Evolutionary conservation across 83 land plant species (phyloP).

Genomic region (Thuja plicata): DNA sequence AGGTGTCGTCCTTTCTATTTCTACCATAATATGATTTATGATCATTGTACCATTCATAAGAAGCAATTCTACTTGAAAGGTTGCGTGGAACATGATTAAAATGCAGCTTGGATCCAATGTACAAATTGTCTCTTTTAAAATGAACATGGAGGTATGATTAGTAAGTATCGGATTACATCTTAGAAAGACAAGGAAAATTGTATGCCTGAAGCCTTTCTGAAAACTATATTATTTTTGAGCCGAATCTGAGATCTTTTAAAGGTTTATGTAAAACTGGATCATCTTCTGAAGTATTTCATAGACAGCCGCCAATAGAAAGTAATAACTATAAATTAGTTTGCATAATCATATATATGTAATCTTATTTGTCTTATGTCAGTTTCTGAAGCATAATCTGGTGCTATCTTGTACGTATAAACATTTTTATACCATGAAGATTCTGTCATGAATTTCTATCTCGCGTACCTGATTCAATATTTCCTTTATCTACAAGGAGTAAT

Average conservation of each 20-base stretch:
- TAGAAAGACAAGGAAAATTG: background rate
- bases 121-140: constrained; percentile 5
- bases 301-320: too few species aligned
- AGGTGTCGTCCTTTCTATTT: background rate
- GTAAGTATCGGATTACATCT: background rate
- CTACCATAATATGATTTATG: background rate
- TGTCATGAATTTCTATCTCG: background rate
- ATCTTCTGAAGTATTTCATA: background rate
- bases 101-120: constrained; percentile 83
- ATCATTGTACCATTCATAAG: background rate
- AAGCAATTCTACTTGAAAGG: constrained; percentile 34
- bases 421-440: background rate
- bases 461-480: background rate
- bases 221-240: background rate
- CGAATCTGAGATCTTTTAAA: background rate
- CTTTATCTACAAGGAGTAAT: background rate
- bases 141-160: background rate
- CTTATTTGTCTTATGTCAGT: background rate
- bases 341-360: too few species aligned
- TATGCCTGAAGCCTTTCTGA: background rate
- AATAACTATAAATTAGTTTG: too few species aligned
- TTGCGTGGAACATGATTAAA: constrained; percentile 82
- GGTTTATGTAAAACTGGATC: background rate
- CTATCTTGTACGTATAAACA: background rate
- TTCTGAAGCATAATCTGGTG: background rate